Base-by-base conservation (phyloP, 495 filamentous ascomycete species). In the Penicillium salamii region DNA sequence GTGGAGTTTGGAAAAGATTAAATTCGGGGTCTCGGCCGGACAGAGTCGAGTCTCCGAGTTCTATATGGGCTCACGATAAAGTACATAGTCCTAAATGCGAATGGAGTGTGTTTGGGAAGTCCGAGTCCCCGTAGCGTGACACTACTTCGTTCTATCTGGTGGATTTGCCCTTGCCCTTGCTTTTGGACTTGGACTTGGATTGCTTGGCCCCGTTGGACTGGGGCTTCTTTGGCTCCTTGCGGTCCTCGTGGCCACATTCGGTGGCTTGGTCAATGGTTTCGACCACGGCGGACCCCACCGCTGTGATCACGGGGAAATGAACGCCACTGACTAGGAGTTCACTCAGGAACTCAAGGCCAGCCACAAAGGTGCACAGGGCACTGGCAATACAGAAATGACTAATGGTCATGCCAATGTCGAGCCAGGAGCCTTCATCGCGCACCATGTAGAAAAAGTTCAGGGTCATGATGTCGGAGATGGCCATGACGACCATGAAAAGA, bases 401-500 rank as follows among this genome's bases (percentile, higher is more conserved):
- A 52, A 99, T 99, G 1, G 87, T 96, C 26, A 88, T 92, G 39
- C 95, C 95, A 60, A 97, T 99, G 58, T 99, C 95, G 43, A 99
- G 71, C 95, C 95, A 99, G 29, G 84, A 90, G 0, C 95, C 93
- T 64, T 97, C 91, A 62, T 99, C 95, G 46, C 84, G 84, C 6
- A 99, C 95, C 63, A 96, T 85, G 79, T 86, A 99, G 68, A 99
- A 99, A 77, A 99, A 99, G 66, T 93, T 90, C 46, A 99, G 76
- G 4, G 95, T 97, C 59, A 97, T 76, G 37, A 96, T 82, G 66
- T 99, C 95, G 42, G 88, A 88, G 39, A 95, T 80, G 13, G 89
- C 85, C 84, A 96, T 96, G 35, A 95, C 90, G 1, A 95, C 68
- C 89, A 96, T 96, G 72, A 97, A 96, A 18, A 99, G 74, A 14